These are phyloP conservation scores for Fusarium nisikadoi DNA, from an alignment of 2,329 filamentous ascomycete species.

Conservation along the genomic window DNA sequence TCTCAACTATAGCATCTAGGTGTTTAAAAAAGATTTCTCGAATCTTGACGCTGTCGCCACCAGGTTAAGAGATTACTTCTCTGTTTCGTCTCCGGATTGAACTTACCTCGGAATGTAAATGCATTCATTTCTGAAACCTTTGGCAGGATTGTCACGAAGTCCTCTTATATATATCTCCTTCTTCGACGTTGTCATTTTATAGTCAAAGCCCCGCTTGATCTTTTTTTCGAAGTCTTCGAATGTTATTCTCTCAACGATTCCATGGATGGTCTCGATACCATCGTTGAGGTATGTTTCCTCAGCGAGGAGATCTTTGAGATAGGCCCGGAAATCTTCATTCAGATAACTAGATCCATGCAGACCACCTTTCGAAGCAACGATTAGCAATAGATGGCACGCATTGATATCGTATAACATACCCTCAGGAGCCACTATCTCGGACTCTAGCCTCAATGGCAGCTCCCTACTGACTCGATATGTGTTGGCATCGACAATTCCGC, in stretches of 20 bases:
- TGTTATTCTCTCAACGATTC: not conserved
- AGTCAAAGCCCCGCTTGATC: not conserved
- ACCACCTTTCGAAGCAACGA: accelerated
- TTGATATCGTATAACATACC: accelerated
- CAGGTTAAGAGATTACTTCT: not conserved
- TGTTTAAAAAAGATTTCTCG: not conserved
- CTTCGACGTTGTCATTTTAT: too few relatives aligned
- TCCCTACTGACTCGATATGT: not conserved
- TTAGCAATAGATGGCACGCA: accelerated
- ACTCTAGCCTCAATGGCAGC: not conserved
- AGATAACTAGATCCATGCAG: constrained; percentile 4
- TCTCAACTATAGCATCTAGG: not conserved
- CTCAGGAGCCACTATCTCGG: not conserved
- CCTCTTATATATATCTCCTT: accelerated
- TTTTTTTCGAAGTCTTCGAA: not conserved
- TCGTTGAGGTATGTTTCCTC: not conserved
- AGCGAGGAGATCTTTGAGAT: not conserved
- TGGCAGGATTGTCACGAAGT: not conserved
- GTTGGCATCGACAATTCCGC: not conserved
- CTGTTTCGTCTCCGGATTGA: accelerated
- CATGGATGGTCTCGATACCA: not conserved
- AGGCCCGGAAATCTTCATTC: not conserved
- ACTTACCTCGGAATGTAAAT: not conserved
- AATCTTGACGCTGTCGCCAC: not conserved
- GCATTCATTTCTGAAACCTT: not conserved